Conservation (phyloP, 805 yeast species). For the Kodamaea hsintzibuensis region DNA sequence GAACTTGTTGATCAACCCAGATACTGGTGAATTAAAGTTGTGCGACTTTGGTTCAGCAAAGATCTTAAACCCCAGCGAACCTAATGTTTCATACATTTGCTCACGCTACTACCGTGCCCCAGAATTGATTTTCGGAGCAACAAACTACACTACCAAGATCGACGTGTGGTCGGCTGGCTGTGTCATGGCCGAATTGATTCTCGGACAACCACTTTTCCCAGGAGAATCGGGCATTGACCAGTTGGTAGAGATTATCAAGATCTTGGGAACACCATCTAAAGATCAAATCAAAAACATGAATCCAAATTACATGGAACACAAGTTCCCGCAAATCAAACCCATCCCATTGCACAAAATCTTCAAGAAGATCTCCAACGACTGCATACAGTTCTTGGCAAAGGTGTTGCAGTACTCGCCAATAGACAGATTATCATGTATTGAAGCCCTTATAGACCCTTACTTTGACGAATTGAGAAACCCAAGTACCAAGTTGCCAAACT, state of each 20-base stretch:
- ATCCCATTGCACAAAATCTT: slow-evolving; percentile 71
- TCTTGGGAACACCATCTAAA: slow-evolving; percentile 90
- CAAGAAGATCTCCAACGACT: slow-evolving; percentile 53
- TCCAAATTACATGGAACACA: slow-evolving; percentile 96
- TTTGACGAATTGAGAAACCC: slow-evolving; percentile 53
- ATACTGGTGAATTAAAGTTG: slow-evolving; percentile 78
- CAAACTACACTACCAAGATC: slow-evolving; percentile 93
- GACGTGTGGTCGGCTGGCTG: slow-evolving; percentile 98
- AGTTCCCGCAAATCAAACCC: slow-evolving; percentile 85
- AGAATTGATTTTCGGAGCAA: slow-evolving; percentile 94
- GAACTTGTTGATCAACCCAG: slow-evolving; percentile 83
- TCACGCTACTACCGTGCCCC: slow-evolving; percentile 97
- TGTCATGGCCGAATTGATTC: slow-evolving; percentile 93
- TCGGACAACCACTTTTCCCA: slow-evolving; percentile 96
- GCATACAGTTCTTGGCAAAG: slow-evolving; percentile 55
- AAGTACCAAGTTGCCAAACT: slow-evolving; percentile 41
- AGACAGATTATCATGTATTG: slow-evolving; percentile 59
- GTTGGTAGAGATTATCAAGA: slow-evolving; percentile 92
- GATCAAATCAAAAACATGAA: slow-evolving; percentile 94
- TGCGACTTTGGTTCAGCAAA: slow-evolving; percentile 98
- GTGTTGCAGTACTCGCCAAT: slow-evolving; percentile 70
- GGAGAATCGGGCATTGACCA: slow-evolving; percentile 98
- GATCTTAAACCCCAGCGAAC: slow-evolving; percentile 83
- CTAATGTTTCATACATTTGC: slow-evolving; percentile 94
- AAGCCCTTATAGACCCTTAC: slow-evolving; percentile 52